Percentiles rank a stretch among this genome's conserved stretches.
Conservation (phyloP, 257 asterid genomes). For the Solanum sejunctum region DNA sequence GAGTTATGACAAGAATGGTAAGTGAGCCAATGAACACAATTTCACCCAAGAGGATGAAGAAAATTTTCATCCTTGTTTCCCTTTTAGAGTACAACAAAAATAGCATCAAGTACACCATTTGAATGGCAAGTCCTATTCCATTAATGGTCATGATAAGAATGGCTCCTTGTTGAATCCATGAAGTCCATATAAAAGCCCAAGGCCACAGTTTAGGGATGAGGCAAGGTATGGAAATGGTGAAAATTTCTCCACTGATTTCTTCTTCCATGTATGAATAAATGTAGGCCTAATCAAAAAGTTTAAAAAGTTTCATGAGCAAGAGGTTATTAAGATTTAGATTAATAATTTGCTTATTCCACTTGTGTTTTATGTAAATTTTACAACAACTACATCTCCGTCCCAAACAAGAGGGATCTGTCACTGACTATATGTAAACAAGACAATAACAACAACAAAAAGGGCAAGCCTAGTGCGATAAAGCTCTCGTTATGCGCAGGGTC, state of each 20-base stretch:
- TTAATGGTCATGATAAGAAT: constrained; percentile 52
- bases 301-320: background rate
- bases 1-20: constrained; percentile 21
- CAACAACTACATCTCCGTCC: background rate
- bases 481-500: no score
- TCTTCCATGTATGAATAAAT: constrained; percentile 44
- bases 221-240: constrained; percentile 60
- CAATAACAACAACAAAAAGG: background rate
- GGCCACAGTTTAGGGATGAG: constrained; percentile 56
- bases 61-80: constrained; percentile 30
- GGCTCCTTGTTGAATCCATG: constrained; percentile 46
- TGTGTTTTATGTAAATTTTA: background rate
- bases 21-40: constrained; percentile 31
- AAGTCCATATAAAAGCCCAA: constrained; percentile 69
- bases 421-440: background rate
- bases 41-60: constrained; percentile 26
- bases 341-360: background rate
- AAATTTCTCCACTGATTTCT: constrained; percentile 53
- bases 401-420: background rate
- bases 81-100: constrained; percentile 31
- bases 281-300: constrained; percentile 35
- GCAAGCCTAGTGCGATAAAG: no score
- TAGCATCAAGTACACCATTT: constrained; percentile 27
- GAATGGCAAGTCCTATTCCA: constrained; percentile 48
- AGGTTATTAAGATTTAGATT: background rate